Evolutionary conservation across 345 rosid species (phyloP).

Genomic region (Hibiscus mutabilis): DNA sequence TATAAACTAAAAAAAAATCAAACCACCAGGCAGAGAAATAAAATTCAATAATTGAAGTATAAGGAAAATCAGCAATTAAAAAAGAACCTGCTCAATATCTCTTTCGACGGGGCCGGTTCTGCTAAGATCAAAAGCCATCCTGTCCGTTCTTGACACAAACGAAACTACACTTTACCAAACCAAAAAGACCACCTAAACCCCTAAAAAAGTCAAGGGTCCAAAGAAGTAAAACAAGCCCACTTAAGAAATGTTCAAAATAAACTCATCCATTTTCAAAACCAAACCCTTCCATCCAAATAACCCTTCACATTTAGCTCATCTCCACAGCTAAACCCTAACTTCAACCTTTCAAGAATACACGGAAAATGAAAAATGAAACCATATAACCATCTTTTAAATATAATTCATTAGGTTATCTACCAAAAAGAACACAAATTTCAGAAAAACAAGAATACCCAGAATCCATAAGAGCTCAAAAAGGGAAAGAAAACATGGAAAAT

Average conservation of each 20-base stretch:
- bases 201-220: background rate
- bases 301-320: background rate
- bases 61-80: background rate
- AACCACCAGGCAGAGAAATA: background rate
- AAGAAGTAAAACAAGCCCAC: background rate
- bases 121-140: conserved; percentile 93
- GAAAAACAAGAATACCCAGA: too few relatives aligned
- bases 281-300: conserved; percentile 30
- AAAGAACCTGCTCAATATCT: conserved; percentile 82
- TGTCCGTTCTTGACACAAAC: conserved; percentile 50
- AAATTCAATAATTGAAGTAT: background rate
- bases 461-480: too few relatives aligned
- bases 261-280: conserved; percentile 32
- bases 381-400: too few relatives aligned
- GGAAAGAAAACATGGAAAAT: too few relatives aligned
- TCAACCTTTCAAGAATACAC: conserved; percentile 10
- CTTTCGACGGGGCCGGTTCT: conserved; percentile 78
- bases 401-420: too few relatives aligned
- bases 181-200: background rate
- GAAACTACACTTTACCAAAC: conserved; percentile 4
- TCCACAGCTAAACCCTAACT: conserved; percentile 30
- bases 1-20: background rate
- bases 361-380: too few relatives aligned
- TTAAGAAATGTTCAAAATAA: conserved; percentile 4
- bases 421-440: too few relatives aligned